Evolutionary conservation across 2,329 filamentous ascomycete genomes (phyloP).

Genomic region (Hawksworthiomyces lignivorus): DNA sequence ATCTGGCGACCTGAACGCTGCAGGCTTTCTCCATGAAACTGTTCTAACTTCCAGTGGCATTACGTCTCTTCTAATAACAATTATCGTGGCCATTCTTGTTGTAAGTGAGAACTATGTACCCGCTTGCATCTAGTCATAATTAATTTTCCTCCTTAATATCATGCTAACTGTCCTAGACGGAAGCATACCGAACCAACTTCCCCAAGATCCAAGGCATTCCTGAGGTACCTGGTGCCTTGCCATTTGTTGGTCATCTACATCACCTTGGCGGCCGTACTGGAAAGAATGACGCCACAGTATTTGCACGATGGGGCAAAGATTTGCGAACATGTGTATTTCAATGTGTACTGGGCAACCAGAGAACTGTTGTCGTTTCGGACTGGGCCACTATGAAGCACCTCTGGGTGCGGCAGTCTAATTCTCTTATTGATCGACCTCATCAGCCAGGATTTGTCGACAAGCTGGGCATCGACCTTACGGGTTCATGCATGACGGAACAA

Average conservation of each 20-base stretch:
- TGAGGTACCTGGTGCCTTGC: constrained; percentile 4
- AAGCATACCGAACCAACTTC: constrained; percentile 4
- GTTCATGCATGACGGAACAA: constrained; percentile 6
- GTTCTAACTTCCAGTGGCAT: constrained; percentile 2
- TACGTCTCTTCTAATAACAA: background rate
- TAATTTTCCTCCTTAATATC: background rate
- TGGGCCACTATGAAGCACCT: constrained; percentile 6
- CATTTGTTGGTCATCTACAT: constrained; percentile 5
- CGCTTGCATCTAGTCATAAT: background rate
- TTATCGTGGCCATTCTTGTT: background rate
- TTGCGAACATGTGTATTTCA: background rate
- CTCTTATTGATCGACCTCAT: constrained; percentile 3
- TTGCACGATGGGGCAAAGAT: constrained; percentile 1
- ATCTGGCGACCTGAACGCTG: background rate
- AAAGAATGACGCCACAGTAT: constrained; percentile 2
- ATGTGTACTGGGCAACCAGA: constrained; percentile 6
- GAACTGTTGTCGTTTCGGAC: constrained; percentile 3
- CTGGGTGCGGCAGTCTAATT: constrained; percentile 1
- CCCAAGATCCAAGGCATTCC: constrained; percentile 3
- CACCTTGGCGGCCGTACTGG: constrained; percentile 1
- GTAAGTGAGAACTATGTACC: background rate
- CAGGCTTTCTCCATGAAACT: constrained; percentile 1
- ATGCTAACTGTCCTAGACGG: background rate
- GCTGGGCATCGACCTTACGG: constrained; percentile 4
- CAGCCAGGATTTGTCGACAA: constrained; percentile 6